phyloP scores from a whole-genome alignment of 2,329 filamentous ascomycete genomes.

The Alternaria incomplexa region DNA sequence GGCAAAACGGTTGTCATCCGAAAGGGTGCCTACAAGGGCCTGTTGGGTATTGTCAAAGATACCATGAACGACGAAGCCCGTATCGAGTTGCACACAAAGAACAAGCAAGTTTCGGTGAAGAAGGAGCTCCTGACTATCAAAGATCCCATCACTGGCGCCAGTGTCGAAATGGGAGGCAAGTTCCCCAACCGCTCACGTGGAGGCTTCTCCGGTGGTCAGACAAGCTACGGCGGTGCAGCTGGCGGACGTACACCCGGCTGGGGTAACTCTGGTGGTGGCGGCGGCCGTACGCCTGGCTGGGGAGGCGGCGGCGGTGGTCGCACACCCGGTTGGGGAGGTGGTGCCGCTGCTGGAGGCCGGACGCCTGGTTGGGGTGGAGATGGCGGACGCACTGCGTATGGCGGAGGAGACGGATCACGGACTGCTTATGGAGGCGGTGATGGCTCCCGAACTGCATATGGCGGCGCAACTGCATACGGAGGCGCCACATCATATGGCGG shows the following conservation, averaged over 20 bases:
- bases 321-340: conserved; percentile 56
- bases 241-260: conserved; percentile 45
- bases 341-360: conserved; percentile 45
- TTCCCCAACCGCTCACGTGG: conserved; percentile 47
- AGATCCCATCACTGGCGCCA: conserved; percentile 76
- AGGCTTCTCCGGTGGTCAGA: conserved; percentile 44
- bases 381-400: conserved; percentile 58
- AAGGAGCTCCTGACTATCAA: conserved; percentile 85
- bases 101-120: conserved; percentile 84
- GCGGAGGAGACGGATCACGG: conserved; percentile 45
- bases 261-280: conserved; percentile 47
- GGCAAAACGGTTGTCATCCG: conserved; percentile 91
- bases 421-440: conserved; percentile 48
- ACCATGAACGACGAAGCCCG: conserved; percentile 84
- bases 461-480: conserved; percentile 73
- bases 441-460: conserved; percentile 53
- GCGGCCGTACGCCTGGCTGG: conserved; percentile 59
- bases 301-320: conserved; percentile 53
- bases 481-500: conserved; percentile 74
- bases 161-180: conserved; percentile 66
- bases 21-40: conserved; percentile 87
- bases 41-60: conserved; percentile 94
- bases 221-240: conserved; percentile 50
- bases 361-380: conserved; percentile 45
- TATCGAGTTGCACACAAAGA: conserved; percentile 93